Evolutionary conservation across 331 rosid species (phyloP).

Genomic region (Malus hybrid): DNA sequence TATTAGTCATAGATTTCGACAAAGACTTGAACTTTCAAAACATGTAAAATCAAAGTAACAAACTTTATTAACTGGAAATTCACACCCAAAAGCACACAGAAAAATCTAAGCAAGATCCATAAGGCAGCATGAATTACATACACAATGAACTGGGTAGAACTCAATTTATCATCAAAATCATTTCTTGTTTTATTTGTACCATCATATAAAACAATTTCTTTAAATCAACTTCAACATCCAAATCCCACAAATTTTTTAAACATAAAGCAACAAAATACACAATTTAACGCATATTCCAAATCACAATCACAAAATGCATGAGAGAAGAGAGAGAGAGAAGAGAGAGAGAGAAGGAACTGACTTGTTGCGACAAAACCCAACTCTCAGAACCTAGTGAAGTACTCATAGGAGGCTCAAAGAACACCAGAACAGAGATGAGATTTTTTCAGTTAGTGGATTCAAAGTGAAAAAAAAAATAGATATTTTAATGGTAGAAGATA

Average conservation of each 20-base stretch:
- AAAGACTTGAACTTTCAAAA: conserved; percentile 11
- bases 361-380: conserved; percentile 39
- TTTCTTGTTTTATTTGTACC: not conserved
- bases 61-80: not conserved
- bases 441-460: conserved; percentile 26
- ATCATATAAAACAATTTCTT: not conserved
- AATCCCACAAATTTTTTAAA: conserved; percentile 16
- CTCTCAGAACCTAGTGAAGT: conserved; percentile 34
- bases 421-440: conserved; percentile 30
- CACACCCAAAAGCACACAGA: conserved; percentile 1
- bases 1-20: too few relatives aligned
- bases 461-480: conserved; percentile 15
- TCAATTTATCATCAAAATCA: conserved; percentile 2
- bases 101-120: conserved; percentile 36
- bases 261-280: conserved; percentile 5
- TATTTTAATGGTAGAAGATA: conserved; percentile 12
- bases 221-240: conserved; percentile 16
- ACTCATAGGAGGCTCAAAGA: conserved; percentile 22
- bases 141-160: conserved; percentile 14
- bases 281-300: conserved; percentile 9
- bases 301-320: conserved; percentile 1
- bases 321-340: not conserved
- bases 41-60: conserved; percentile 7
- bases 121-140: conserved; percentile 14
- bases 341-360: conserved; percentile 18